Percentiles rank a stretch among this genome's conserved stretches.
These are phyloP conservation scores for Macrocystidia cucumis DNA, from an alignment of 1,284 basidiomycete species.

Conservation along the genomic window DNA sequence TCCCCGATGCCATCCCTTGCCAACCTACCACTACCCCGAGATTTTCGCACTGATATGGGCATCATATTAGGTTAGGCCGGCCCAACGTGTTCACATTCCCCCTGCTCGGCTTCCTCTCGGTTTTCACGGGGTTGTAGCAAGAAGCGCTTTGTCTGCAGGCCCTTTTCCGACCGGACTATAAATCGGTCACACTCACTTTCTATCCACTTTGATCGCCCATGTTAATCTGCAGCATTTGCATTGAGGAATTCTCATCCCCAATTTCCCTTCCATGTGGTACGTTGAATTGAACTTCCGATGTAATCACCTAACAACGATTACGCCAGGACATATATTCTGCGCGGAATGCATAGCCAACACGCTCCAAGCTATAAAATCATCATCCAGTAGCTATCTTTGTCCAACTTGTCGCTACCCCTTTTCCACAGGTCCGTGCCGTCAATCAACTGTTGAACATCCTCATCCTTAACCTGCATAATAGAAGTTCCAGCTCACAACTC, in stretches of 20 bases:
- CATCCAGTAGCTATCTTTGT: slow-evolving; percentile 39
- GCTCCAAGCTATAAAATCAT: slow-evolving; percentile 36
- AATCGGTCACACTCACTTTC: too few species aligned
- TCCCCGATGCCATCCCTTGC: too few species aligned
- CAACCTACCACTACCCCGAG: too few species aligned
- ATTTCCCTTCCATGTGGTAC: slow-evolving; percentile 56
- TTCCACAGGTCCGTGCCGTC: slow-evolving; percentile 30
- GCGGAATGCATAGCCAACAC: slow-evolving; percentile 40
- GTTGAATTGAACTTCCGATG: slow-evolving; percentile 11
- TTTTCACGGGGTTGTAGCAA: too few species aligned
- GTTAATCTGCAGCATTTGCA: slow-evolving; percentile 46
- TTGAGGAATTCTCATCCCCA: slow-evolving; percentile 39
- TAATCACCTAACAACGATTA: slow-evolving; percentile 4
- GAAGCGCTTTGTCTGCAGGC: too few species aligned
- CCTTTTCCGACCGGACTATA: too few species aligned
- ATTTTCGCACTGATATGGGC: too few species aligned
- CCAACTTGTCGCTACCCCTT: slow-evolving; percentile 45
- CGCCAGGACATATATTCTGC: slow-evolving; percentile 52
- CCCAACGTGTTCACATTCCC: too few species aligned
- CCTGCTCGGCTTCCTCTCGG: too few species aligned
- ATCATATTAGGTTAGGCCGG: too few species aligned
- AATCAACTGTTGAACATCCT: slow-evolving; percentile 5
- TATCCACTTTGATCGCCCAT: too few species aligned
- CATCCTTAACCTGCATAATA: slow-evolving; percentile 6
- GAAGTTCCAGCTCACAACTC: slow-evolving; percentile 41